Conservation (phyloP, 331 rosid species). For the Pyracantha coccinea region DNA sequence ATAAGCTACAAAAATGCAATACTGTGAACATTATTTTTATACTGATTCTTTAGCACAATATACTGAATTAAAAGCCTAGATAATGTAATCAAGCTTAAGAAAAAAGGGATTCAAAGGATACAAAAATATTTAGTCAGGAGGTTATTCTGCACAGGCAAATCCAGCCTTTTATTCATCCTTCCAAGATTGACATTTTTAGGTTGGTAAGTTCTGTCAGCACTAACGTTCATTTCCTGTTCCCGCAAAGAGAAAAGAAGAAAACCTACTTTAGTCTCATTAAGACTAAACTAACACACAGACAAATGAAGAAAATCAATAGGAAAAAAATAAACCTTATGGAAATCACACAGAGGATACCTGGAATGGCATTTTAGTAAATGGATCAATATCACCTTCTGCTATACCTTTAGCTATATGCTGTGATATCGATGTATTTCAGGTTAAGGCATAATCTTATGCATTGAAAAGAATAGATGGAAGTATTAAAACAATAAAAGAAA, state of each 20-base stretch:
- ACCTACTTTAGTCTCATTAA: not conserved
- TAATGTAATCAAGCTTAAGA: conserved; percentile 7
- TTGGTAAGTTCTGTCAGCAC: conserved; percentile 26
- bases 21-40: not conserved
- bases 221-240: conserved; percentile 43
- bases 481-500: not conserved
- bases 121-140: conserved; percentile 81
- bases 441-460: conserved; percentile 41
- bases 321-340: not conserved
- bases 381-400: conserved; percentile 89
- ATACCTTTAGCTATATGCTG: conserved; percentile 69
- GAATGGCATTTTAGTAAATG: conserved; percentile 71
- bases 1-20: conserved; percentile 1
- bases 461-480: conserved; percentile 11
- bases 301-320: not conserved
- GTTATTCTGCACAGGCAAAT: conserved; percentile 88
- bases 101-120: conserved; percentile 45
- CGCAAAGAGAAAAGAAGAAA: conserved; percentile 12
- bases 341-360: conserved; percentile 34
- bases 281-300: not conserved
- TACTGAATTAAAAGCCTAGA: not conserved
- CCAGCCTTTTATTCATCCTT: conserved; percentile 53
- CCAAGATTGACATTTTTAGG: conserved; percentile 38
- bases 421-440: conserved; percentile 50
- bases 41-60: not conserved